phyloP scores from a whole-genome alignment of 768 basidiomycete genomes.

The Dentipellis fragilis region DNA sequence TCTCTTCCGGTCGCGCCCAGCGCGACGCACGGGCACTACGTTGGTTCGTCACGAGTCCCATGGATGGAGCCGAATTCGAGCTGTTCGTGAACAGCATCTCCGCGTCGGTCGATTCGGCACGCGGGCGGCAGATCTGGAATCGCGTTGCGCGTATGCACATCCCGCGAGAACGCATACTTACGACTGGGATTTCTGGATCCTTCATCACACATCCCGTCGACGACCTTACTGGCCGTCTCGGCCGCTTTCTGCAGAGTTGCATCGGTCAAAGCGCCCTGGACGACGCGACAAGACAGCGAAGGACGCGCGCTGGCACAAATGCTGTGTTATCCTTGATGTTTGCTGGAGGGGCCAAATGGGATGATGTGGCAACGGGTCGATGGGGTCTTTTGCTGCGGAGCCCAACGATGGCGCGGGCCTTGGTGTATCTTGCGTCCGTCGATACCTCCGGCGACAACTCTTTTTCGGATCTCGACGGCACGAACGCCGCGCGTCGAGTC shows the following conservation, averaged over 20 bases:
- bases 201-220: background rate
- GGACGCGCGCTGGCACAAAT: slow-evolving; percentile 7
- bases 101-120: slow-evolving; percentile 1
- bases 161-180: background rate
- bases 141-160: background rate
- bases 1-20: background rate
- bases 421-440: slow-evolving; percentile 1
- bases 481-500: slow-evolving; percentile 3
- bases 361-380: background rate
- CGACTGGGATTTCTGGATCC: background rate
- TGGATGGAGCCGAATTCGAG: slow-evolving; percentile 6
- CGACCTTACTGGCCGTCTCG: slow-evolving; percentile 1
- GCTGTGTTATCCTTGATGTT: slow-evolving; percentile 3
- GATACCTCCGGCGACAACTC: too few species aligned
- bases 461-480: background rate
- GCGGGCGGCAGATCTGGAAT: slow-evolving; percentile 3
- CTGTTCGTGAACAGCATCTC: slow-evolving; percentile 4
- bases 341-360: background rate
- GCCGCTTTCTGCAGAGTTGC: slow-evolving; percentile 6
- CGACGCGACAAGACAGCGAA: background rate
- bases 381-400: slow-evolving; percentile 3
- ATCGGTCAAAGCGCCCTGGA: slow-evolving; percentile 1
- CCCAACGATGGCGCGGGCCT: background rate
- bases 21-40: slow-evolving; percentile 9
- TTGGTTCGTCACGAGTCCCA: slow-evolving; percentile 3